phyloP scores from a whole-genome alignment of 2,329 filamentous ascomycete genomes.

The Diaporthe humulicola region DNA sequence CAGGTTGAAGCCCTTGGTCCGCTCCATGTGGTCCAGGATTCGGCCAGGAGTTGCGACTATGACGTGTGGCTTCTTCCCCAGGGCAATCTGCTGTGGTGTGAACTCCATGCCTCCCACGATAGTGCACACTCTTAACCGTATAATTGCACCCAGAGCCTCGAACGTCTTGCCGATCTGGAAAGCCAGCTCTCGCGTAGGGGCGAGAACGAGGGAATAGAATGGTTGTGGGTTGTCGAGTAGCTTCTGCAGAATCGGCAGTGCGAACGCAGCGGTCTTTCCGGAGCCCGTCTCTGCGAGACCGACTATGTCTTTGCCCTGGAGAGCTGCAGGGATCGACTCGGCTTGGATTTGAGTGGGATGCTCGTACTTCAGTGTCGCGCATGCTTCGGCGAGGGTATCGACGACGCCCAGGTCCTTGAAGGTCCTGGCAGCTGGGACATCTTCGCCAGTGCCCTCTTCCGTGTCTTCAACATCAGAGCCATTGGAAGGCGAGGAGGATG shows the following conservation, averaged over 20 bases:
- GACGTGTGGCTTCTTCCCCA: constrained; percentile 96
- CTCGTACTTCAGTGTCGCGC: constrained; percentile 84
- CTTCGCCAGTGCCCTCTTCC: constrained; percentile 43
- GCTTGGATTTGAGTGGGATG: constrained; percentile 89
- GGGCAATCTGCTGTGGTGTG: constrained; percentile 89
- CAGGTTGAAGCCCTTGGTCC: constrained; percentile 95
- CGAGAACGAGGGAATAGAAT: constrained; percentile 89
- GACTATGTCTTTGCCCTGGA: constrained; percentile 86
- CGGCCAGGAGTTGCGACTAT: constrained; percentile 93
- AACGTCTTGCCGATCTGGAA: constrained; percentile 91
- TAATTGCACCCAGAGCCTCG: constrained; percentile 87
- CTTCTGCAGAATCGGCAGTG: constrained; percentile 90
- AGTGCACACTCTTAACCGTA: constrained; percentile 87
- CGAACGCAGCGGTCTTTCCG: constrained; percentile 96
- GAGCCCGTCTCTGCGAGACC: constrained; percentile 95
- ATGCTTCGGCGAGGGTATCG: constrained; percentile 90
- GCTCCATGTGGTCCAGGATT: constrained; percentile 91
- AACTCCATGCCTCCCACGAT: constrained; percentile 97
- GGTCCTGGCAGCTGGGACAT: constrained; percentile 60
- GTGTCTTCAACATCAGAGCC: constrained; percentile 35
- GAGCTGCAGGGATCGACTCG: constrained; percentile 84
- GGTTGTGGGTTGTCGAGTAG: constrained; percentile 90
- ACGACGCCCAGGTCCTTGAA: constrained; percentile 86
- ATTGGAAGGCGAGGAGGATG: constrained; percentile 37
- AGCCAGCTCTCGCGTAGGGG: constrained; percentile 93